Percentiles rank a stretch among this genome's conserved stretches.
Evolutionary conservation across 2,329 filamentous ascomycete species (phyloP).

Genomic region (Coniella vitis): DNA sequence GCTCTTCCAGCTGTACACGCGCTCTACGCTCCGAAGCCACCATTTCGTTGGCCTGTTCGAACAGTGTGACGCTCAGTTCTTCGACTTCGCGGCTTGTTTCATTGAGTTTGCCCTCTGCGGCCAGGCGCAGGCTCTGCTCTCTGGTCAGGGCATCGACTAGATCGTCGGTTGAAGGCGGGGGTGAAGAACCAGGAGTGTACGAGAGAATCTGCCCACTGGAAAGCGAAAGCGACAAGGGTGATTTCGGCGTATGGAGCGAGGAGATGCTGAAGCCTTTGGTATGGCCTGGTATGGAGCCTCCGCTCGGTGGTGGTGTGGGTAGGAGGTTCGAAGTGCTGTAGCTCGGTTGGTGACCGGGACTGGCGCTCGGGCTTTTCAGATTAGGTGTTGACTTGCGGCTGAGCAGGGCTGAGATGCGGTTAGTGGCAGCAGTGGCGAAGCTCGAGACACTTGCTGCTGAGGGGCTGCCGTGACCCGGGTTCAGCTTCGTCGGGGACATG

Average conservation of each 20-base stretch:
- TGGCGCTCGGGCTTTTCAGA: slow-evolving; percentile 10
- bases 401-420: slow-evolving; percentile 24
- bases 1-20: slow-evolving; percentile 62
- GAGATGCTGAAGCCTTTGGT: slow-evolving; percentile 18
- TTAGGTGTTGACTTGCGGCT: slow-evolving; percentile 24
- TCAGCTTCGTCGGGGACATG: background rate
- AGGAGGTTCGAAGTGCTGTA: slow-evolving; percentile 12
- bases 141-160: slow-evolving; percentile 58
- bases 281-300: slow-evolving; percentile 15
- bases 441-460: slow-evolving; percentile 19
- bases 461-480: slow-evolving; percentile 10
- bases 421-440: slow-evolving; percentile 27
- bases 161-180: slow-evolving; percentile 31
- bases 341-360: slow-evolving; percentile 27
- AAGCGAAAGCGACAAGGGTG: slow-evolving; percentile 10
- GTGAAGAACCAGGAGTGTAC: slow-evolving; percentile 7
- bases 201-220: slow-evolving; percentile 11
- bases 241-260: slow-evolving; percentile 2
- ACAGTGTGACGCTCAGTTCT: slow-evolving; percentile 67
- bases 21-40: slow-evolving; percentile 69
- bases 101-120: slow-evolving; percentile 61
- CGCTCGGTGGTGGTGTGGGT: slow-evolving; percentile 34
- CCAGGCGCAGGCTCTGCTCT: slow-evolving; percentile 59
- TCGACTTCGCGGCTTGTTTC: slow-evolving; percentile 68
- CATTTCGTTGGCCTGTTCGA: slow-evolving; percentile 84